Evolutionary conservation across 2,329 filamentous ascomycete species (phyloP).

Genomic region (Pestalotiopsis sp.): DNA sequence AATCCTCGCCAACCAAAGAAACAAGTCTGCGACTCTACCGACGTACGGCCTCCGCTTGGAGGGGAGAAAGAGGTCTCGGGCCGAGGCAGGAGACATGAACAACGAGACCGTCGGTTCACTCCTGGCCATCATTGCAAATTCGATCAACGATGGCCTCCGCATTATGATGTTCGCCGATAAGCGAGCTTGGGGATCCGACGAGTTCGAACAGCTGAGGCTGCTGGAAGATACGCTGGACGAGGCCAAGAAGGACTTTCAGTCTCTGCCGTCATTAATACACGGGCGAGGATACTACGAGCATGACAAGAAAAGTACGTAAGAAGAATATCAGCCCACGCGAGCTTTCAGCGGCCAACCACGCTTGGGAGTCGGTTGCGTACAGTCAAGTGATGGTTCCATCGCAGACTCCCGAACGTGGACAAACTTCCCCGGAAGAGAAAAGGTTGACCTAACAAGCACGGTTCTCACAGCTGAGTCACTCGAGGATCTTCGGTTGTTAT

Average conservation of each 20-base stretch:
- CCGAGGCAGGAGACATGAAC: conserved; percentile 32
- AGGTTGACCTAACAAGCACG: conserved; percentile 23
- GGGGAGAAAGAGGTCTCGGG: background rate
- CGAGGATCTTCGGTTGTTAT: conserved; percentile 48
- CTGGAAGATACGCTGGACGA: conserved; percentile 59
- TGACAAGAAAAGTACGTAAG: conserved; percentile 53
- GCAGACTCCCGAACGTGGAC: background rate
- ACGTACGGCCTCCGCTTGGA: background rate
- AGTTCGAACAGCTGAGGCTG: conserved; percentile 59
- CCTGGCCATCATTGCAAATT: conserved; percentile 58
- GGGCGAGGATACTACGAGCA: conserved; percentile 60
- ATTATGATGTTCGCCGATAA: conserved; percentile 60
- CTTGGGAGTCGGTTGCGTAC: background rate
- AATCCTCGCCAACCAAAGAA: background rate
- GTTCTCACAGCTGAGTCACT: conserved; percentile 49
- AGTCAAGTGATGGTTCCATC: background rate
- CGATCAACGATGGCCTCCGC: conserved; percentile 54
- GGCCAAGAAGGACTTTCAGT: conserved; percentile 62
- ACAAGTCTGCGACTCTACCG: background rate
- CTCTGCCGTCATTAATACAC: conserved; percentile 55
- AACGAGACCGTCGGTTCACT: conserved; percentile 58
- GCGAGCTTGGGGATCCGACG: conserved; percentile 58
- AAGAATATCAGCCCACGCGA: background rate
- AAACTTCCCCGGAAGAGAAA: conserved; percentile 5
- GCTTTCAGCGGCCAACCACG: background rate